These are phyloP conservation scores for Jaapia argillacea DNA, from an alignment of 768 basidiomycete genomes.

Conservation along the genomic window DNA sequence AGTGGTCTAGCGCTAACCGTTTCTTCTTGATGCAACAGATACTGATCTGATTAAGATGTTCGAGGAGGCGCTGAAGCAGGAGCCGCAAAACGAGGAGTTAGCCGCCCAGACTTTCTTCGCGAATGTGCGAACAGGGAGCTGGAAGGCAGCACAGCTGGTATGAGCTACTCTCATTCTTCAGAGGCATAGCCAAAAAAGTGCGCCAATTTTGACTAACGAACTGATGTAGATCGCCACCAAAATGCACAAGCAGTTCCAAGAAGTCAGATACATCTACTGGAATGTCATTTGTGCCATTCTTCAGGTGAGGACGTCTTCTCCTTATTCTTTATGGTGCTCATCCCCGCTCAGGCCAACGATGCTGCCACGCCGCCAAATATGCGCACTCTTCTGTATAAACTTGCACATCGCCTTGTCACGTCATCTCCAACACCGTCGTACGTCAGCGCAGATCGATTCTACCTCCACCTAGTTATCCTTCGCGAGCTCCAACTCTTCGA, in stretches of 20 bases:
- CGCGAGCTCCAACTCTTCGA: constrained; percentile 58
- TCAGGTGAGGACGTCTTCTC: constrained; percentile 44
- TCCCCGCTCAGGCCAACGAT: constrained; percentile 53
- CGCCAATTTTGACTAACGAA: neutral
- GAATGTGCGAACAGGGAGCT: constrained; percentile 67
- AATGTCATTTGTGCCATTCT: constrained; percentile 69
- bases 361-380: constrained; percentile 47
- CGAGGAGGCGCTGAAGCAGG: constrained; percentile 76
- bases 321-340: constrained; percentile 3
- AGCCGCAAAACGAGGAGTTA: constrained; percentile 75
- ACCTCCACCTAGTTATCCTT: constrained; percentile 64
- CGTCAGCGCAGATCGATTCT: constrained; percentile 63
- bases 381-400: constrained; percentile 60
- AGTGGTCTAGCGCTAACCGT: constrained; percentile 2
- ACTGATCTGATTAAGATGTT: constrained; percentile 79
- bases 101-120: constrained; percentile 81
- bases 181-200: neutral
- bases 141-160: constrained; percentile 84
- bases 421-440: constrained; percentile 56
- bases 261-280: constrained; percentile 79
- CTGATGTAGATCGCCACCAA: constrained; percentile 56
- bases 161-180: constrained; percentile 4
- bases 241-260: constrained; percentile 78
- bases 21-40: constrained; percentile 30
- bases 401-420: constrained; percentile 66